A percentile compares a stretch with the other conserved stretches of the same genome.
Evolutionary conservation across 176 grass and related monocot species (phyloP).

Genomic region (Themeda triandra): DNA sequence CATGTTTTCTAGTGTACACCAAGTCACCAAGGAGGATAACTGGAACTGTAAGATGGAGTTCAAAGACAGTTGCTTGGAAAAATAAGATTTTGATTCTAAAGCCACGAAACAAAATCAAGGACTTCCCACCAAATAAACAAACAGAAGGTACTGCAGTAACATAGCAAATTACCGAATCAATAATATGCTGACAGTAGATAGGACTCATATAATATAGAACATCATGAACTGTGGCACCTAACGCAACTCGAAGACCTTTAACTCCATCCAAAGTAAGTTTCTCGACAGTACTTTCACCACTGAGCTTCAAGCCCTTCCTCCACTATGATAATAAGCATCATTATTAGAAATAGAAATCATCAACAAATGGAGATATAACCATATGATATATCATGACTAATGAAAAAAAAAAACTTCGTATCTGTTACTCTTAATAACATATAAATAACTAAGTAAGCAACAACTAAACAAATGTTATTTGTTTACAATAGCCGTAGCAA

Average conservation of each 20-base stretch:
- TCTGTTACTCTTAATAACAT: constrained; percentile 8
- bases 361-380: background rate
- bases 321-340: constrained; percentile 54
- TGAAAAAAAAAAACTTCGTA: background rate
- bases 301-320: constrained; percentile 86
- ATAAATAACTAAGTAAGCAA: background rate
- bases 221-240: constrained; percentile 95
- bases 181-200: constrained; percentile 97
- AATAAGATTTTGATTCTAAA: background rate
- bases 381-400: constrained; percentile 4
- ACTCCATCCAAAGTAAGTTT: constrained; percentile 96
- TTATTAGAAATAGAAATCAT: constrained; percentile 12
- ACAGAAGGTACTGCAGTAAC: background rate
- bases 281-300: constrained; percentile 84
- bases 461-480: constrained; percentile 1
- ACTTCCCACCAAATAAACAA: background rate
- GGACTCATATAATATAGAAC: constrained; percentile 99
- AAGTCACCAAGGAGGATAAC: background rate
- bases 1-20: background rate
- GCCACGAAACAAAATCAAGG: constrained; percentile 7
- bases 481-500: background rate
- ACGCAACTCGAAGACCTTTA: constrained; percentile 76
- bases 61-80: background rate
- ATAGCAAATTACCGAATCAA: constrained; percentile 82
- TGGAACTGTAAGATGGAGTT: background rate